A percentile compares a stretch with the other conserved stretches of the same genome.
Evolutionary conservation across 2,329 filamentous ascomycete species (phyloP).

Genomic region (Coniochaeta prunicola): DNA sequence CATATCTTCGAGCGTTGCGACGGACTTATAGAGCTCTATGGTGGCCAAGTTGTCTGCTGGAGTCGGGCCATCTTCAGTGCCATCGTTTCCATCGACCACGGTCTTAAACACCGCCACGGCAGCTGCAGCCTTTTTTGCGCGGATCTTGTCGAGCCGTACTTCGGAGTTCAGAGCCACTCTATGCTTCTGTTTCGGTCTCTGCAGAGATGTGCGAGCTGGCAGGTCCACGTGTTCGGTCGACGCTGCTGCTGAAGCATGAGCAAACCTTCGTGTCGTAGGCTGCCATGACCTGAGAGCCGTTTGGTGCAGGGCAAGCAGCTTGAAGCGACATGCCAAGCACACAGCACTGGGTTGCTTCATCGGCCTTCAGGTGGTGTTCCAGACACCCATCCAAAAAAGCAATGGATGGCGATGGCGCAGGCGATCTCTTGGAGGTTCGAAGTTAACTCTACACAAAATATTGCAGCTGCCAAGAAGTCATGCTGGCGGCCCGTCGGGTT

Average conservation of each 20-base stretch:
- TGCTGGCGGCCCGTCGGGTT: background rate
- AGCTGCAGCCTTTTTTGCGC: slow-evolving; percentile 2
- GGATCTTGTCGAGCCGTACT: background rate
- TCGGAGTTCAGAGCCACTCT: background rate
- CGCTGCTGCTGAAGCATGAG: background rate
- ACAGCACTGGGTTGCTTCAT: slow-evolving; percentile 13
- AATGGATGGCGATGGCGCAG: background rate
- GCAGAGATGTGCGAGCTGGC: background rate
- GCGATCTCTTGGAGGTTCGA: background rate
- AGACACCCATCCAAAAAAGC: background rate
- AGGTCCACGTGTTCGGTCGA: background rate
- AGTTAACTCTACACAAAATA: background rate
- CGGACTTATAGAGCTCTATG: slow-evolving; percentile 18
- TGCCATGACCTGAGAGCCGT: slow-evolving; percentile 1
- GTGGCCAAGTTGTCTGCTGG: slow-evolving; percentile 1
- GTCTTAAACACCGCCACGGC: slow-evolving; percentile 14
- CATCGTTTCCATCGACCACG: slow-evolving; percentile 9
- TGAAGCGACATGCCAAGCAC: slow-evolving; percentile 7
- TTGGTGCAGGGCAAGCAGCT: background rate
- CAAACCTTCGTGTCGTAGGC: background rate
- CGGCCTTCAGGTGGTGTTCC: background rate
- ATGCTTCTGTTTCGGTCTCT: background rate
- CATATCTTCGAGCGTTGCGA: slow-evolving; percentile 20
- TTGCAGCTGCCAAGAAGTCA: background rate
- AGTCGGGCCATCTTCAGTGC: background rate